A percentile compares a stretch with the other conserved stretches of the same genome.
Conservation (phyloP, 1,284 basidiomycete genomes). For the Ganoderma multipileum region DNA sequence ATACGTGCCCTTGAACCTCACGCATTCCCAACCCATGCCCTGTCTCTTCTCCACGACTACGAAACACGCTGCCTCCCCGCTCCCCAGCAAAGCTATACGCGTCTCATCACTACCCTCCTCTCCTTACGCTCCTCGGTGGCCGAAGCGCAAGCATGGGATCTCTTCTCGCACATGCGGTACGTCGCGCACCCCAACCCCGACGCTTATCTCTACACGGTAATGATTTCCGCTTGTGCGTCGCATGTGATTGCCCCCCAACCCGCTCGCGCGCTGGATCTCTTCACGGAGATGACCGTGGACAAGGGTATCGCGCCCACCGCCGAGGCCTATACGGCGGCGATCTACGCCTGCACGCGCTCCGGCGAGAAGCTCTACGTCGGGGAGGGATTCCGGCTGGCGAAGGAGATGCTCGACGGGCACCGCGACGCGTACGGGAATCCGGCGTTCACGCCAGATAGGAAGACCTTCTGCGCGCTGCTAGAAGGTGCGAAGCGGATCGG, state of each 20-base stretch:
- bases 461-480: slow-evolving; percentile 84
- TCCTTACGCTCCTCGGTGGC: slow-evolving; percentile 53
- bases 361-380: slow-evolving; percentile 68
- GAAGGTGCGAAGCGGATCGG: slow-evolving; percentile 90
- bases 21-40: slow-evolving; percentile 60
- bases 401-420: slow-evolving; percentile 82
- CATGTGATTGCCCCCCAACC: slow-evolving; percentile 59
- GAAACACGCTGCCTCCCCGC: slow-evolving; percentile 63
- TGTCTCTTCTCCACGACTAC: slow-evolving; percentile 69
- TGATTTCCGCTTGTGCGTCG: slow-evolving; percentile 87
- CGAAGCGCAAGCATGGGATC: slow-evolving; percentile 87
- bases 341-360: slow-evolving; percentile 76
- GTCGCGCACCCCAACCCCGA: slow-evolving; percentile 88
- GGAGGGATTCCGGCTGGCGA: slow-evolving; percentile 82
- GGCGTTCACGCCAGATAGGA: slow-evolving; percentile 67
- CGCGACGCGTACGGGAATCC: slow-evolving; percentile 65
- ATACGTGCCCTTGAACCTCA: slow-evolving; percentile 49
- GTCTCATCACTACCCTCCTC: slow-evolving; percentile 67
- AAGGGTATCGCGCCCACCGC: slow-evolving; percentile 68
- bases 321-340: slow-evolving; percentile 83
- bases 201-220: slow-evolving; percentile 76
- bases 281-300: slow-evolving; percentile 89
- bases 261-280: slow-evolving; percentile 92
- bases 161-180: slow-evolving; percentile 96
- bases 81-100: slow-evolving; percentile 71